Conservation (phyloP, 2,329 filamentous ascomycete species). For the Fusarium nematophilum region DNA sequence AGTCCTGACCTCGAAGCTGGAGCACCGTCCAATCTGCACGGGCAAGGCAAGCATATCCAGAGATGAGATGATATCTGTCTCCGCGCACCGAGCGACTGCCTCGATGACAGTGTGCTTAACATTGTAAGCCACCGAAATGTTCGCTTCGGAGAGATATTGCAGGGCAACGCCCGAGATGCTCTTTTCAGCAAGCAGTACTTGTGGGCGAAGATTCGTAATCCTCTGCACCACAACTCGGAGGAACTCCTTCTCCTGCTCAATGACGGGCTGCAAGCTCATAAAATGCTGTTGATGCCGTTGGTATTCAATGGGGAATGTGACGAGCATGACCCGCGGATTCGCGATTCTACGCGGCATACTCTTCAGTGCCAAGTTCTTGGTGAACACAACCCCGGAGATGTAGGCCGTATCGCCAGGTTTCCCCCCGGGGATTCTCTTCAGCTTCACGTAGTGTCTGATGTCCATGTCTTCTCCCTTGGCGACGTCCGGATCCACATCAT, state of each 20-base stretch:
- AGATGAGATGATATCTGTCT: slow-evolving; percentile 92
- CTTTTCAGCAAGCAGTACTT: slow-evolving; percentile 90
- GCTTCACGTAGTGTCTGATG: slow-evolving; percentile 95
- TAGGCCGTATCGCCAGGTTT: slow-evolving; percentile 94
- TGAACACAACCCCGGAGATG: slow-evolving; percentile 95
- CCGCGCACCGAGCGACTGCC: slow-evolving; percentile 90
- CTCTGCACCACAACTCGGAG: slow-evolving; percentile 90
- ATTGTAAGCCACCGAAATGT: slow-evolving; percentile 94
- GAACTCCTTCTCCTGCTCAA: slow-evolving; percentile 96
- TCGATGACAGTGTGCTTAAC: slow-evolving; percentile 97
- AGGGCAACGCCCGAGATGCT: slow-evolving; percentile 92
- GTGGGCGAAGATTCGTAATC: slow-evolving; percentile 86
- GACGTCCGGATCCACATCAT: slow-evolving; percentile 94
- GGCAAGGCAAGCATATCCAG: slow-evolving; percentile 86
- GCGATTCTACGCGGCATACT: slow-evolving; percentile 91
- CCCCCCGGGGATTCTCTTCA: slow-evolving; percentile 95
- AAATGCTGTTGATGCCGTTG: slow-evolving; percentile 89
- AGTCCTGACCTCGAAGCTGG: slow-evolving; percentile 94
- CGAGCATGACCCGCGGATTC: slow-evolving; percentile 88
- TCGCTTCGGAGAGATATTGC: slow-evolving; percentile 86
- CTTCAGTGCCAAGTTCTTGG: slow-evolving; percentile 95
- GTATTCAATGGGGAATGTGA: slow-evolving; percentile 96
- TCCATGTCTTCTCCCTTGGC: slow-evolving; percentile 94
- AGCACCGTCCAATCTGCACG: slow-evolving; percentile 81
- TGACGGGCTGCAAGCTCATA: slow-evolving; percentile 97